Evolutionary conservation across 768 basidiomycete species (phyloP), one percentile per base, ranked within the genome.

Genomic region (Pleurotus citrinopileatus): DNA sequence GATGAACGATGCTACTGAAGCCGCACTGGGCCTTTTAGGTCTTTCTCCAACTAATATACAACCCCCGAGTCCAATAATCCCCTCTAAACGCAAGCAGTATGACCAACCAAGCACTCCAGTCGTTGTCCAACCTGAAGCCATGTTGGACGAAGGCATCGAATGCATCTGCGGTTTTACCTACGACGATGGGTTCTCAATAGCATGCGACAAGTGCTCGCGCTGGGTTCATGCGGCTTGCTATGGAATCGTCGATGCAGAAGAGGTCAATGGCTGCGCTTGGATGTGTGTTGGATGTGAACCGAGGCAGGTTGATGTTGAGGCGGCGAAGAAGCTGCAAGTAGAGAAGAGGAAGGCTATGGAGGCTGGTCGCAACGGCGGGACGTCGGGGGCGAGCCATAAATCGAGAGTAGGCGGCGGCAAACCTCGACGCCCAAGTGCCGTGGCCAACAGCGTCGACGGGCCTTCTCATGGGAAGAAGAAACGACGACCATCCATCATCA

Each of bases 171-270:
- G 82, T 4, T 80, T 80, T 56, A 70, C 76, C 42, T 77, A 83
- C 63, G 92, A 92, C 68, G 91, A 92, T 65, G 91, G 91, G 19
- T 90, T 87, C 66, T 87, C 84, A 8, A 89, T 94, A 57, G 89
- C 87, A 8, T 95, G 93, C 70, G 93, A 94, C 66, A 65, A 73
- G 45, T 95, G 93, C 64, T 79, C 78, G 19, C 79, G 86, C 34
- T 94, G 93, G 91, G 87, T 86, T 60, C 93, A 95, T 70, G 84
- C 81, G 5, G 84, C 82, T 6, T 94, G 94, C 69, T 89, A 88
- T 59, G 80, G 74, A 43, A 84, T 89, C 57, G 70, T 73, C 10
- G 69, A 78, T 50, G 79, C 74, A 5, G 48, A 37, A 17, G 64
- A 60, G 60, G 85, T 89, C 0, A 87, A 89, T 1, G 90, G 93